Conservation (phyloP, 495 filamentous ascomycete genomes). For the Aspergillus cavernicola region DNA sequence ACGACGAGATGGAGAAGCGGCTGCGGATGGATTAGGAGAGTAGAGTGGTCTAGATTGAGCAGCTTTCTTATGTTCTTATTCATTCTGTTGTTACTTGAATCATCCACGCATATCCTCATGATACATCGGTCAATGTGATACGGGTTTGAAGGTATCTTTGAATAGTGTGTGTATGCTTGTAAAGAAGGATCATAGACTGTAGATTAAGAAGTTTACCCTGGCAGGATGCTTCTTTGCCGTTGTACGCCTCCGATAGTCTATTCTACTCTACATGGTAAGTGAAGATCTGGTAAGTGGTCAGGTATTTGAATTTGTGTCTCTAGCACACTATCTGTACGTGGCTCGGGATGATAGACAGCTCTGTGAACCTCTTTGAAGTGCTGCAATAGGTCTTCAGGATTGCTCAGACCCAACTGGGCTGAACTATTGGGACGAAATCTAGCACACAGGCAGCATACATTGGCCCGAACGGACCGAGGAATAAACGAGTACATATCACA, state of each 20-base stretch:
- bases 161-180: no score
- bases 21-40: slow-evolving; percentile 66
- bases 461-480: not conserved
- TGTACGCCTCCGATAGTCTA: not conserved
- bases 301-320: no score
- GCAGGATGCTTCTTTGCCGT: no score
- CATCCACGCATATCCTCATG: not conserved
- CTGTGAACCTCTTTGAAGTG: no score
- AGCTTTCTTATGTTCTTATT: slow-evolving; percentile 10
- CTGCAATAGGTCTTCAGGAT: no score
- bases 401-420: not conserved
- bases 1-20: slow-evolving; percentile 92
- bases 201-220: no score
- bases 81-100: slow-evolving; percentile 9
- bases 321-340: no score
- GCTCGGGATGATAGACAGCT: no score
- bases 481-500: slow-evolving; percentile 3
- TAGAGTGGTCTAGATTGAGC: not conserved
- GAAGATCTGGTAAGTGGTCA: no score
- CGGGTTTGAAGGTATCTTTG: not conserved
- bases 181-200: no score
- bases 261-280: no score
- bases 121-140: not conserved
- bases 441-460: not conserved
- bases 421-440: not conserved